Conservation (phyloP, 225 moss, liverwort and hornwort species). For the Marchantia paleacea region DNA sequence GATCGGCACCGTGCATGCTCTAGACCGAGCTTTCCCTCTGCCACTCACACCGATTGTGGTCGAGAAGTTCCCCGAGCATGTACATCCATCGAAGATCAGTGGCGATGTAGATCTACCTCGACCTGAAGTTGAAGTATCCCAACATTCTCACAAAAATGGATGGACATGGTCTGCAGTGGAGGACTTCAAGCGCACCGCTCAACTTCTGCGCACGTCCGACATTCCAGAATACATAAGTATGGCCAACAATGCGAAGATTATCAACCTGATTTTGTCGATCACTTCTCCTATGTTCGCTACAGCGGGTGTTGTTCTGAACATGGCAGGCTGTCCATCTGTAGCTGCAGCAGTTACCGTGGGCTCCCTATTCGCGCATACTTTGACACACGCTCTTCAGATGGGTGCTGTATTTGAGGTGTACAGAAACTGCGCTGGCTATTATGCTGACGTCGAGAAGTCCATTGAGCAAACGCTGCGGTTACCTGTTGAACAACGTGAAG, state of each 20-base stretch:
- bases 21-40: no score
- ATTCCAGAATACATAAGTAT: no score
- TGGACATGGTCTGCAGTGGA: no score
- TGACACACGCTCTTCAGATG: conserved; percentile 25
- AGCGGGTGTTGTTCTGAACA: conserved; percentile 15
- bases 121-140: no score
- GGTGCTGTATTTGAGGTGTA: conserved; percentile 30
- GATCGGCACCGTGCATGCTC: no score
- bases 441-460: conserved; percentile 8
- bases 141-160: no score
- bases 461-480: conserved; percentile 20
- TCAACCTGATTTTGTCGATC: conserved; percentile 31
- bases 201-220: no score
- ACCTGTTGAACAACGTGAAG: conserved; percentile 24
- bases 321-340: conserved; percentile 17
- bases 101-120: no score
- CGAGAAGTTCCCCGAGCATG: neutral
- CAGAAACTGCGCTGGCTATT: conserved; percentile 33
- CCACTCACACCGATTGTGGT: no score
- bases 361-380: neutral
- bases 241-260: no score
- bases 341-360: neutral
- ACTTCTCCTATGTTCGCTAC: conserved; percentile 23
- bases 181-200: no score
- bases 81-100: no score